Evolutionary conservation across 768 basidiomycete genomes (phyloP), one percentile per base, ranked within the genome.

Genomic region (Psilocybe sp.): DNA sequence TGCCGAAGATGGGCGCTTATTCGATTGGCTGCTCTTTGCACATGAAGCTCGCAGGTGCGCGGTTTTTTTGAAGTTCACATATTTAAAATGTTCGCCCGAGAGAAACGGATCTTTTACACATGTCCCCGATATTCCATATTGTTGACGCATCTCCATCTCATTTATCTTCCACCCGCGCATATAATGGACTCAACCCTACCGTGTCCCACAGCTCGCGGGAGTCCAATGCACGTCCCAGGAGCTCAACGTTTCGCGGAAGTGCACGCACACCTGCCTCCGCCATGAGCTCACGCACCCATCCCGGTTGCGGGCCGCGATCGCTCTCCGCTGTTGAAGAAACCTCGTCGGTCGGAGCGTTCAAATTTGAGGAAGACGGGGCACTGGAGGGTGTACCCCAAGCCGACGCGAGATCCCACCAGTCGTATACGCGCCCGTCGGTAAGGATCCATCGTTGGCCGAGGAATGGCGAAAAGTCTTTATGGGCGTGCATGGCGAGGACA

Each of bases 391-490:
- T 50, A 1, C 75, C 79, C 81, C 81, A 84, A 3, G 78, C 75
- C 5, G 75, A 75, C 1, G 77, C 79, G 4, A 84, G 67, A 55
- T 84, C 80, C 82, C 82, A 85, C 83, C 83, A 85, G 60, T 86
- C 84, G 57, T 84, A 82, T 35, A 81, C 74, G 6, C 79, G 73
- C 15, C 69, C 69, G 52, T 83, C 80, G 2, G 77, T 80, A 32
- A 82, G 60, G 3, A 82, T 58, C 81, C 80, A 83, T 5, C 82
- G 72, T 58, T 82, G 71, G 0, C 80, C 81, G 3, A 62, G 53
- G 1, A 80, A 75, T 39, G 69, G 71, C 23, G 53, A 45, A 44
- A 77, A 77, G 23, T 76, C 52, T 10, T 56, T 55, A 55, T 79
- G 79, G 1, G 85, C 72, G 23, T 28, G 23, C 23, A 28, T 28